Evolutionary conservation across 805 yeast species (phyloP).

Genomic region (Wickerhamomyces subpelliculosus): DNA sequence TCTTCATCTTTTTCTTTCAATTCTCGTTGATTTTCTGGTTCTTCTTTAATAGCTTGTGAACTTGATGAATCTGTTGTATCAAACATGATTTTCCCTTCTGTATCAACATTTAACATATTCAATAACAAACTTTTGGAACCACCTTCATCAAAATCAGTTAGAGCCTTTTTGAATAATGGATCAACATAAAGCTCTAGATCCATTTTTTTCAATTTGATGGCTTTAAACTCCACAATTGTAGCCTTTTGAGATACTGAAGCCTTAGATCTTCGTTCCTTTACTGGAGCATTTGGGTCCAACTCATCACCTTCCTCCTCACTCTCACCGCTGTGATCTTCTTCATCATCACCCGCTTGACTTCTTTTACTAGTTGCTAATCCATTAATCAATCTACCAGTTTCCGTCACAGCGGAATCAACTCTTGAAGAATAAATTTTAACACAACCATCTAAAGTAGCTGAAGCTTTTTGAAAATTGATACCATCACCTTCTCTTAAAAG

Average conservation of each 20-base stretch:
- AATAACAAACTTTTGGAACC: constrained; percentile 62
- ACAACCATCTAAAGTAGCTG: constrained; percentile 90
- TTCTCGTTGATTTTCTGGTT: constrained; percentile 8
- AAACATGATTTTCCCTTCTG: constrained; percentile 49
- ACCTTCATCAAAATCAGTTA: constrained; percentile 71
- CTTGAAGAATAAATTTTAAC: constrained; percentile 87
- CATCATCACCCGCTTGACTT: constrained; percentile 14
- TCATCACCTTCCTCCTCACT: constrained; percentile 21
- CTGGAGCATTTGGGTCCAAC: constrained; percentile 19
- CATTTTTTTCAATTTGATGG: constrained; percentile 40
- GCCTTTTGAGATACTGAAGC: constrained; percentile 25
- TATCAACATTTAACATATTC: constrained; percentile 52
- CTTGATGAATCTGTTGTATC: constrained; percentile 41
- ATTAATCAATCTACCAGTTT: constrained; percentile 75
- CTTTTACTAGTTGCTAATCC: constrained; percentile 51
- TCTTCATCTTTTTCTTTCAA: too few species aligned
- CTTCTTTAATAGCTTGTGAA: constrained; percentile 7
- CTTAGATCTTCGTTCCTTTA: constrained; percentile 21
- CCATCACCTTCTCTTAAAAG: constrained; percentile 69
- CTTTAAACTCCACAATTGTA: constrained; percentile 41
- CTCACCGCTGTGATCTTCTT: too few species aligned
- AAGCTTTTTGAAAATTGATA: constrained; percentile 84
- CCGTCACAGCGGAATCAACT: constrained; percentile 89
- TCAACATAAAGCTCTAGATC: constrained; percentile 59
- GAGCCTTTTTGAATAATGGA: constrained; percentile 61